A percentile compares a stretch with the other conserved stretches of the same genome.
phyloP scores from a whole-genome alignment of 2,329 filamentous ascomycete genomes.

The Didymella exigua region DNA sequence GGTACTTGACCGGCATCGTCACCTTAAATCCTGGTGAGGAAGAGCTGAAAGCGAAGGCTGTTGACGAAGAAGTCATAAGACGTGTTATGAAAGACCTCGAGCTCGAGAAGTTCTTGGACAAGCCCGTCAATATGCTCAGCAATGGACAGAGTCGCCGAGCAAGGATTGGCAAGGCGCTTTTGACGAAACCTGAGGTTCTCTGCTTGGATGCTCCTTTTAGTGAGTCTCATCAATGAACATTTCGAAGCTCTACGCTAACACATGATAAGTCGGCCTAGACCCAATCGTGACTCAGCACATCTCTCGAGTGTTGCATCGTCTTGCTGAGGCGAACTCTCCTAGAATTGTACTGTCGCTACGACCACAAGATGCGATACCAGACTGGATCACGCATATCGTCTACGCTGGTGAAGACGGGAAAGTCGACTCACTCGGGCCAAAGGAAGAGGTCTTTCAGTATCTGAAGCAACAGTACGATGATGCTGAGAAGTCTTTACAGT shows the following conservation, averaged over 20 bases:
- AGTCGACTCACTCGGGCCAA: constrained; percentile 69
- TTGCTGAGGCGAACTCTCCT: constrained; percentile 71
- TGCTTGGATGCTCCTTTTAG: constrained; percentile 87
- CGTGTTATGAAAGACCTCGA: constrained; percentile 72
- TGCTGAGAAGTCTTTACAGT: constrained; percentile 41
- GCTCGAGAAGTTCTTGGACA: constrained; percentile 70
- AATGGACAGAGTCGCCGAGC: constrained; percentile 91
- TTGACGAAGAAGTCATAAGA: constrained; percentile 58
- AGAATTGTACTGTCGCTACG: constrained; percentile 77
- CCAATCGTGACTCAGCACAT: constrained; percentile 77
- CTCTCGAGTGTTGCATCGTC: constrained; percentile 69
- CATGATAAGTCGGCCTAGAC: constrained; percentile 76
- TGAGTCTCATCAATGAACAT: constrained; percentile 39
- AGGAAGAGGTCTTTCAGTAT: constrained; percentile 64
- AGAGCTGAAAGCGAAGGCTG: constrained; percentile 51
- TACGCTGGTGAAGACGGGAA: constrained; percentile 72
- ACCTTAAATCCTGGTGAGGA: constrained; percentile 74
- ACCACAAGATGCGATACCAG: constrained; percentile 84
- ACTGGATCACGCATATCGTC: constrained; percentile 87
- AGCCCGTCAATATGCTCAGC: constrained; percentile 87
- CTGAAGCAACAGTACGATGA: constrained; percentile 36
- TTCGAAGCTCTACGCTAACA: neutral
- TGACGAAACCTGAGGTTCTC: constrained; percentile 78
- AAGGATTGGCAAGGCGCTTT: constrained; percentile 83
- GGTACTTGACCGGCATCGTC: constrained; percentile 83